phyloP scores from a whole-genome alignment of 2,329 filamentous ascomycete genomes.

The Orbilia brochopaga region DNA sequence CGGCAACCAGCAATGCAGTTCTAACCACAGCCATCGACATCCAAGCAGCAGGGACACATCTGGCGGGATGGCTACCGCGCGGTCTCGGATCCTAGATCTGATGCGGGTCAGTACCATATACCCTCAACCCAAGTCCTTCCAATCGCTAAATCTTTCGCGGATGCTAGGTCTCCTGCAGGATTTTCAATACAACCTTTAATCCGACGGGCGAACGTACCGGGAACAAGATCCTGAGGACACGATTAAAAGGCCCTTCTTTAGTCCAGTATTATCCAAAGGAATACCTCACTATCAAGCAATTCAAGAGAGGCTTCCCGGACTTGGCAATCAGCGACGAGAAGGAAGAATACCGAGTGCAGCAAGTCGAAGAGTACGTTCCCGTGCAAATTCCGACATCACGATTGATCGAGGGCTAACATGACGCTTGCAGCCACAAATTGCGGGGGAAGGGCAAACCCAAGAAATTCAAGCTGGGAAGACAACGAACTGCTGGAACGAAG shows the following conservation, averaged over 20 bases:
- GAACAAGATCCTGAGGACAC: conserved; percentile 89
- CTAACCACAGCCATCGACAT: neutral
- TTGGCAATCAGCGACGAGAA: conserved; percentile 74
- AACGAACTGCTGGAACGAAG: conserved; percentile 56
- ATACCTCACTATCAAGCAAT: conserved; percentile 72
- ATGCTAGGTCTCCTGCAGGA: conserved; percentile 78
- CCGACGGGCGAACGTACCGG: conserved; percentile 80
- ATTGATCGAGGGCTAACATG: conserved; percentile 7
- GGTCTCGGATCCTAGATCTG: conserved; percentile 44
- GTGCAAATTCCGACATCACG: conserved; percentile 24
- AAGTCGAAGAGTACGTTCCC: conserved; percentile 67
- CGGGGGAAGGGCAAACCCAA: conserved; percentile 87
- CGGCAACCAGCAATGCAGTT: neutral
- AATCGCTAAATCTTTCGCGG: conserved; percentile 50
- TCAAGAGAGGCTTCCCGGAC: conserved; percentile 73
- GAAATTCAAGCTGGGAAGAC: conserved; percentile 75
- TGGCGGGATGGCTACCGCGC: conserved; percentile 41
- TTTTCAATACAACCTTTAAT: conserved; percentile 92
- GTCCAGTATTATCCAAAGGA: conserved; percentile 87
- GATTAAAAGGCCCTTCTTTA: conserved; percentile 80
- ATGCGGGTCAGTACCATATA: conserved; percentile 33
- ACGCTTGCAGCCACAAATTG: conserved; percentile 67
- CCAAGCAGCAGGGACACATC: neutral
- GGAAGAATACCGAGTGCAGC: conserved; percentile 79
- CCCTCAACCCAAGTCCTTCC: neutral